Evolutionary conservation across 2,329 filamentous ascomycete species (phyloP).

Genomic region (Calonectria naviculata): DNA sequence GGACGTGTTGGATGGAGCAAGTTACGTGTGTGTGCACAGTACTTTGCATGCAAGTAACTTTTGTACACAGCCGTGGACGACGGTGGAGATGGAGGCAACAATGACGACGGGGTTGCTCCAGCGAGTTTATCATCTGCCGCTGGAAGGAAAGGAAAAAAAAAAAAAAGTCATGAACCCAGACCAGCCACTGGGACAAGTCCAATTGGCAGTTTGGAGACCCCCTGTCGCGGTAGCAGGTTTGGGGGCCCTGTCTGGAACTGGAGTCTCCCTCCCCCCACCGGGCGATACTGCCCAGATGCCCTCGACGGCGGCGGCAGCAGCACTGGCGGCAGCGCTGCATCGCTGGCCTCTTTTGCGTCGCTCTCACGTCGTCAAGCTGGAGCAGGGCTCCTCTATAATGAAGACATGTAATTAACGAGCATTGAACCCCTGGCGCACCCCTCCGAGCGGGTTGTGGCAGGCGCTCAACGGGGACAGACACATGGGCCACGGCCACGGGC

Average conservation of each 20-base stretch:
- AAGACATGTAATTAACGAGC: neutral
- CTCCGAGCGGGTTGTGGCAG: neutral
- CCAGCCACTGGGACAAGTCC: constrained; percentile 1
- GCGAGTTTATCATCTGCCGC: constrained; percentile 1
- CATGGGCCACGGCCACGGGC: constrained; percentile 3
- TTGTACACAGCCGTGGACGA: neutral
- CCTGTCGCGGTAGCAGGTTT: constrained; percentile 1
- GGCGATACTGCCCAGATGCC: neutral
- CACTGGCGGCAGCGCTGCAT: neutral
- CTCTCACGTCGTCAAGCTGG: neutral
- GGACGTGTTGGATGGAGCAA: neutral
- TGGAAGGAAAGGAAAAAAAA: neutral
- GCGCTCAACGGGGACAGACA: constrained; percentile 1
- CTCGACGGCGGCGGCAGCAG: neutral
- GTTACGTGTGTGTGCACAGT: neutral
- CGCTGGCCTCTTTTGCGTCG: neutral
- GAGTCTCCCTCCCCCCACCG: constrained; percentile 3
- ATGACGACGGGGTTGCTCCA: neutral
- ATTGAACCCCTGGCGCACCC: constrained; percentile 5
- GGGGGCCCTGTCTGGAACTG: constrained; percentile 4
- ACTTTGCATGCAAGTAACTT: neutral
- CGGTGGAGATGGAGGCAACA: neutral
- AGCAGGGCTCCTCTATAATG: neutral
- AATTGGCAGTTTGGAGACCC: constrained; percentile 7
- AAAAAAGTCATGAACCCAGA: neutral